A percentile compares a stretch with the other conserved stretches of the same genome.
Evolutionary conservation across 805 yeast genomes (phyloP).

Genomic region (Sugiyamaella lignohabitans): DNA sequence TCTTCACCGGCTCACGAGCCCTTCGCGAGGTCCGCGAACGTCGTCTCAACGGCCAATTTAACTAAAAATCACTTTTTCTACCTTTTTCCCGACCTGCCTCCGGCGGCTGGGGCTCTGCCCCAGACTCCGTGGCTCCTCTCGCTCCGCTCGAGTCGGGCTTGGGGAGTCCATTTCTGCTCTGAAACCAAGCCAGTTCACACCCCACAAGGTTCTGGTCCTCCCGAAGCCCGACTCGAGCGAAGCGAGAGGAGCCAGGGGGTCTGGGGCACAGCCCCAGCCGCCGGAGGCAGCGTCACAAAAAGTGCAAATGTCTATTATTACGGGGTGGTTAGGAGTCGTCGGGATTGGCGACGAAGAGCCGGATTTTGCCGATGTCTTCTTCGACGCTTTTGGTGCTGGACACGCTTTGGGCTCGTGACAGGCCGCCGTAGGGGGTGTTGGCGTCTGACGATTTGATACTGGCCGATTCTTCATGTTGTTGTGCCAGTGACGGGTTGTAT

Average conservation of each 20-base stretch:
- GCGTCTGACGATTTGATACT: neutral
- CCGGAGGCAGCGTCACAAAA: neutral
- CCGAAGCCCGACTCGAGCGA: too few species aligned
- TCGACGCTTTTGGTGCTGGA: constrained; percentile 28
- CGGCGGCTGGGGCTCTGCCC: too few species aligned
- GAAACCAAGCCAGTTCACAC: too few species aligned
- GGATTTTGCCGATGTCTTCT: constrained; percentile 30
- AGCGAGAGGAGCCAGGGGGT: too few species aligned
- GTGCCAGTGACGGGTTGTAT: neutral
- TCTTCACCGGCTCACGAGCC: constrained; percentile 61
- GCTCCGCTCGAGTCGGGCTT: too few species aligned
- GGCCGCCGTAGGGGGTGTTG: neutral
- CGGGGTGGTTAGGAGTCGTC: constrained; percentile 24
- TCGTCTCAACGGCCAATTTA: constrained; percentile 20
- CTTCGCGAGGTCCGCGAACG: constrained; percentile 40
- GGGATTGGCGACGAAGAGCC: constrained; percentile 36
- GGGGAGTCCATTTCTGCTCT: too few species aligned
- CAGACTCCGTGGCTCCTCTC: too few species aligned
- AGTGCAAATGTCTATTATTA: neutral
- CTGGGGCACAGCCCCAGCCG: neutral
- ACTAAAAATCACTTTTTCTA: constrained; percentile 2
- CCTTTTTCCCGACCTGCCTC: too few species aligned
- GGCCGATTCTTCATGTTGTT: neutral
- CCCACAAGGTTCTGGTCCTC: too few species aligned
- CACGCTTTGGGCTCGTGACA: constrained; percentile 20